phyloP scores from a whole-genome alignment of 495 filamentous ascomycete genomes.

The Tuber microsphaerosporum region DNA sequence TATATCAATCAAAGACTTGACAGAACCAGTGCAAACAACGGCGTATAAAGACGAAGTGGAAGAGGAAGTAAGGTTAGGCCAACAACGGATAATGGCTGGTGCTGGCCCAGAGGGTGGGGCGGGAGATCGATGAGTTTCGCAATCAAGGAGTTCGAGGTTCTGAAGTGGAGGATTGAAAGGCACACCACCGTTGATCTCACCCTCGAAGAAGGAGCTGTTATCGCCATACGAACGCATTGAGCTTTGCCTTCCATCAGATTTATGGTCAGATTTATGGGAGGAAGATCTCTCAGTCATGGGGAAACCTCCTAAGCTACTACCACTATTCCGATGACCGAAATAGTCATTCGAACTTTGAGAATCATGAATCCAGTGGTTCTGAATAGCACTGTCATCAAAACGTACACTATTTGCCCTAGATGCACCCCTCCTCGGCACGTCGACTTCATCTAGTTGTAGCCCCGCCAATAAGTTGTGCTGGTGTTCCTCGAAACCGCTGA shows the following conservation, averaged over 20 bases:
- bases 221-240: conserved; percentile 42
- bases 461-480: conserved; percentile 62
- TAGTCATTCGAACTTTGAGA: conserved; percentile 69
- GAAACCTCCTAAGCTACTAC: conserved; percentile 74
- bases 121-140: conserved; percentile 34
- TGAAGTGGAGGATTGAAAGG: conserved; percentile 31
- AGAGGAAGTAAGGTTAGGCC: conserved; percentile 79
- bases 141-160: conserved; percentile 35
- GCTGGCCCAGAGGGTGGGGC: conserved; percentile 55
- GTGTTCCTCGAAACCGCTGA: conserved; percentile 78
- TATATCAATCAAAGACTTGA: conserved; percentile 68
- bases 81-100: conserved; percentile 90
- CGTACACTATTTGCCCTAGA: conserved; percentile 95
- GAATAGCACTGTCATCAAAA: conserved; percentile 95
- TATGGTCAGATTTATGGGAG: conserved; percentile 95
- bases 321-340: conserved; percentile 64
- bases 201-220: conserved; percentile 38
- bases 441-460: conserved; percentile 75
- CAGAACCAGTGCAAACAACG: conserved; percentile 84
- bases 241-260: conserved; percentile 92
- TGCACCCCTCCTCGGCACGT: conserved; percentile 83
- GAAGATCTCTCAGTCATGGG: conserved; percentile 78
- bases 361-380: conserved; percentile 78
- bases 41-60: conserved; percentile 83
- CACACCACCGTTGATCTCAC: conserved; percentile 26